Conservation (phyloP, 192 early-diverging fungal species). For the Polychytrium aggregatum region DNA sequence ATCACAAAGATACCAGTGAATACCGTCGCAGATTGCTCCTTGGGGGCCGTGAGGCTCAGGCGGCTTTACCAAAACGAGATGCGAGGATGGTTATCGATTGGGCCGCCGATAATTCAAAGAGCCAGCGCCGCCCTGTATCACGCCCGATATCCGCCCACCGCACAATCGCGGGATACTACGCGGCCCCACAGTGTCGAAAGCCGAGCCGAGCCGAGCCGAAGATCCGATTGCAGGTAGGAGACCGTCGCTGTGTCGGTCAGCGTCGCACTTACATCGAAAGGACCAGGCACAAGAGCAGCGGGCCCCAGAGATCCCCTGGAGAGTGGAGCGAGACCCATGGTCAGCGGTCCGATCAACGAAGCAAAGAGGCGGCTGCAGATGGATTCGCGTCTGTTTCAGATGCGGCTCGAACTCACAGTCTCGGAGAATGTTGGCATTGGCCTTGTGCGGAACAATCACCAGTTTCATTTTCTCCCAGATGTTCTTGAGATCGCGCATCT, state of each 20-base stretch:
- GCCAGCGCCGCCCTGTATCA: background rate
- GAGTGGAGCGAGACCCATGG: conserved; percentile 24
- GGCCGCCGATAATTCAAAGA: background rate
- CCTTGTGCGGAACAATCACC: conserved; percentile 54
- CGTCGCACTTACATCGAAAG: conserved; percentile 76
- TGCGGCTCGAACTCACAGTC: conserved; percentile 68
- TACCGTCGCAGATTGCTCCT: conserved; percentile 67
- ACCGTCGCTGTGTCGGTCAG: too few relatives aligned
- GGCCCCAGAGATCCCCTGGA: conserved; percentile 94
- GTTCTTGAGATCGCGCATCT: conserved; percentile 62
- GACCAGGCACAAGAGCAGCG: conserved; percentile 81
- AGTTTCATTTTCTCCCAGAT: conserved; percentile 62
- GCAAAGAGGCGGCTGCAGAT: background rate
- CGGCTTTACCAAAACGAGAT: conserved; percentile 35
- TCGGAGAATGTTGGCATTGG: conserved; percentile 50
- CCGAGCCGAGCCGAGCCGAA: background rate
- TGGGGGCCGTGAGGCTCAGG: conserved; percentile 65
- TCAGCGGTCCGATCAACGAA: conserved; percentile 16
- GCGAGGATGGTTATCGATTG: background rate
- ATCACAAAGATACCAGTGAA: conserved; percentile 92
- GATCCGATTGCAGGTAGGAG: too few relatives aligned
- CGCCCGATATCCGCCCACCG: too few relatives aligned
- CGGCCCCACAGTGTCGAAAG: conserved; percentile 2
- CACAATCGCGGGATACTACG: background rate
- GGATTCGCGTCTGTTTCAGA: too few relatives aligned